A percentile compares a stretch with the other conserved stretches of the same genome.
Evolutionary conservation across 2,329 filamentous ascomycete species (phyloP).

Genomic region (Arachnomyces sp.): DNA sequence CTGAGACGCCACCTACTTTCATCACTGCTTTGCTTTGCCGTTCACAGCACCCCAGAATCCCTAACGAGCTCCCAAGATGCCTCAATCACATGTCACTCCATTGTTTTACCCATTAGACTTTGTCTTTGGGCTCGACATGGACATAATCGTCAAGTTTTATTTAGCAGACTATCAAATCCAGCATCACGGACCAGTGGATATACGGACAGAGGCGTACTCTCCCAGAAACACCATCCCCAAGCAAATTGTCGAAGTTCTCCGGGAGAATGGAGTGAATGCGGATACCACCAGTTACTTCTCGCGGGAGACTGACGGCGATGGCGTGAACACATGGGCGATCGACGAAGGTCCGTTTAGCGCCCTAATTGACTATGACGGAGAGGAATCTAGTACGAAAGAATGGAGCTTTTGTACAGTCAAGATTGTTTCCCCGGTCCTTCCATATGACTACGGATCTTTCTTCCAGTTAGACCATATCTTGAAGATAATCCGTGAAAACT

Average conservation of each 20-base stretch:
- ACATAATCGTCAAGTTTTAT: constrained; percentile 13
- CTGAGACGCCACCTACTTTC: no score
- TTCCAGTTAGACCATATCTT: constrained; percentile 10
- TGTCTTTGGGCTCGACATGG: constrained; percentile 11
- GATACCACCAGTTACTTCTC: constrained; percentile 4
- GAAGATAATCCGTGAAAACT: constrained; percentile 8
- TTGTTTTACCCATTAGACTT: constrained; percentile 6
- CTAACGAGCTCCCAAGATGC: neutral
- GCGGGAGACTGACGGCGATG: neutral
- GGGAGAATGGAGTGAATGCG: constrained; percentile 5
- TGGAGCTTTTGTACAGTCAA: constrained; percentile 10
- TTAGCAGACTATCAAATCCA: neutral
- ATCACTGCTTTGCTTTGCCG: neutral
- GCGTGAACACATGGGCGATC: constrained; percentile 9
- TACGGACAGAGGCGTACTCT: neutral
- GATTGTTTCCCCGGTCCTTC: constrained; percentile 10
- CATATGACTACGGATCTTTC: constrained; percentile 6
- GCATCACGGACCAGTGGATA: neutral
- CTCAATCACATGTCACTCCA: neutral
- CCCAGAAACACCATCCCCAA: constrained; percentile 5
- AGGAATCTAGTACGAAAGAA: constrained; percentile 6
- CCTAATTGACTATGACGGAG: constrained; percentile 4
- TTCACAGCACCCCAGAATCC: no score
- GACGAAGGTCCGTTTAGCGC: constrained; percentile 4
- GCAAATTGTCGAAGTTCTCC: constrained; percentile 7